These are phyloP conservation scores for Ogataea ramenticola DNA, from an alignment of 805 yeast species.

Conservation along the genomic window DNA sequence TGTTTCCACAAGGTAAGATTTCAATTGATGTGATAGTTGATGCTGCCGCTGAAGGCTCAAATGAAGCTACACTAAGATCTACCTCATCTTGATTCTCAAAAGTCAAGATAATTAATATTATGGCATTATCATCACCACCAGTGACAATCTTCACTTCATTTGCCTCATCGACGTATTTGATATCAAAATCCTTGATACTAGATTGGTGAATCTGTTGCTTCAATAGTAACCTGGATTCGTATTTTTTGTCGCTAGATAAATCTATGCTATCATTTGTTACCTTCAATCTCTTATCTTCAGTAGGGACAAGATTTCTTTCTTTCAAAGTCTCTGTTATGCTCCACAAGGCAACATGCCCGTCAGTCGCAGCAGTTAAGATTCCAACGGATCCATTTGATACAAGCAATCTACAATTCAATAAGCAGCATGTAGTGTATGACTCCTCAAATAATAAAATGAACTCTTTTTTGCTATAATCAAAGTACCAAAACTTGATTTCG, in stretches of 20 bases:
- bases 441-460: constrained; percentile 43
- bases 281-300: no score
- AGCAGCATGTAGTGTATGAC: constrained; percentile 66
- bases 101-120: constrained; percentile 35
- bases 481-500: constrained; percentile 57
- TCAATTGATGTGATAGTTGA: constrained; percentile 74
- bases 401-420: constrained; percentile 53
- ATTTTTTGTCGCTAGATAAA: constrained; percentile 1
- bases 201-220: constrained; percentile 71
- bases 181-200: constrained; percentile 62
- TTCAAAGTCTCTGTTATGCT: constrained; percentile 28
- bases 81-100: constrained; percentile 17
- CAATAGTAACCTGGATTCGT: constrained; percentile 10
- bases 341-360: constrained; percentile 70
- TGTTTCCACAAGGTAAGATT: constrained; percentile 18
- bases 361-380: constrained; percentile 66
- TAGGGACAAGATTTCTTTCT: background rate
- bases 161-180: constrained; percentile 2
- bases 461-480: constrained; percentile 25
- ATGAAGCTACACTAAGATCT: constrained; percentile 24
- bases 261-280: constrained; percentile 2
- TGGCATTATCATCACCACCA: constrained; percentile 92
- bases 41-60: constrained; percentile 61
- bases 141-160: constrained; percentile 37
- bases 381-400: constrained; percentile 19